phyloP scores from a whole-genome alignment of 768 basidiomycete genomes.

The Naganishia onofrii region DNA sequence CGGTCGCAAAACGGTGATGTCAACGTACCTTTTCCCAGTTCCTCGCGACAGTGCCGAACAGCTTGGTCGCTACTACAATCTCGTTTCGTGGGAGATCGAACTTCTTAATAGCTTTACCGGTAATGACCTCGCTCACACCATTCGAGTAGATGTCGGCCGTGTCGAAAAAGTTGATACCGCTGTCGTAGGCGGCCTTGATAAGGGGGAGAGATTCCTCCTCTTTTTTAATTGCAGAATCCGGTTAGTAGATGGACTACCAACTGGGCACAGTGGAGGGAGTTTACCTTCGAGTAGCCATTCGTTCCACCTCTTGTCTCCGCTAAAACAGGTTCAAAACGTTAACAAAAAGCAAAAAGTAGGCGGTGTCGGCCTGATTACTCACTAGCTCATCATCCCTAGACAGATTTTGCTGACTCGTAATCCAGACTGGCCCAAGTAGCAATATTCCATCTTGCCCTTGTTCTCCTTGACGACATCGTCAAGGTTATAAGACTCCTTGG shows the following conservation, averaged over 20 bases:
- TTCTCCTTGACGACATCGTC: constrained; percentile 29
- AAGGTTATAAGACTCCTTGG: constrained; percentile 29
- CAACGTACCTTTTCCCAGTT: constrained; percentile 24
- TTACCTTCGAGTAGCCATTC: constrained; percentile 40
- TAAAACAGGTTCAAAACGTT: constrained; percentile 10
- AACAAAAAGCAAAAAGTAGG: no score
- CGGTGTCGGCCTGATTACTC: no score
- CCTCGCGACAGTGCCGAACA: constrained; percentile 39
- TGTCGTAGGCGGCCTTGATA: constrained; percentile 42
- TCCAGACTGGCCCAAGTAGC: constrained; percentile 41
- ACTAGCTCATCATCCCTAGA: constrained; percentile 43
- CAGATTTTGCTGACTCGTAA: constrained; percentile 43
- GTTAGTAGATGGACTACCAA: neutral
- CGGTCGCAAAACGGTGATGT: neutral
- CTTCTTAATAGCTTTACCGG: constrained; percentile 70
- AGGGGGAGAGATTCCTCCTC: constrained; percentile 37
- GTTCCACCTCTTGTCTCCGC: constrained; percentile 34
- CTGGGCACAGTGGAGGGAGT: neutral
- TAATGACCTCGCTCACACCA: constrained; percentile 47
- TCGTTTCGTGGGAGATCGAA: constrained; percentile 68
- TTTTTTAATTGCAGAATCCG: neutral
- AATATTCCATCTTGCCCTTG: constrained; percentile 41
- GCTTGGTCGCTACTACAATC: constrained; percentile 77
- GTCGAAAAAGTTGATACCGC: constrained; percentile 41
- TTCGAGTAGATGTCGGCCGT: constrained; percentile 40